These are phyloP conservation scores for Candida manassasensis DNA, from an alignment of 805 yeast species.

Conservation along the genomic window DNA sequence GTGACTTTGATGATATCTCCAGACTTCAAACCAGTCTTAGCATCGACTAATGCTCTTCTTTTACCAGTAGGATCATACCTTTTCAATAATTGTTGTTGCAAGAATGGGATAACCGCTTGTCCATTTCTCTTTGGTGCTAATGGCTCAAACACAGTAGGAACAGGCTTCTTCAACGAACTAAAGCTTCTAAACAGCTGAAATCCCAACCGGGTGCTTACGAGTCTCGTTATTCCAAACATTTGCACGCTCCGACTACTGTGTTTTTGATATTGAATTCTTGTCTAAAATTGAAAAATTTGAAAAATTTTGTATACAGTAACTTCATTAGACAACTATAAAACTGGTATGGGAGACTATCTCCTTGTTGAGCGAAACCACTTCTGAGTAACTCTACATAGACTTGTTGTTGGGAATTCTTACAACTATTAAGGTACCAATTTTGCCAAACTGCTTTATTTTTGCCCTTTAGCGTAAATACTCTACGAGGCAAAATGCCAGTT, in stretches of 20 bases:
- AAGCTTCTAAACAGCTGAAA: slow-evolving; percentile 15
- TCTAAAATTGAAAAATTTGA: neutral
- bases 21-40: slow-evolving; percentile 47
- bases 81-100: slow-evolving; percentile 47
- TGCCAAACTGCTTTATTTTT: too few species aligned
- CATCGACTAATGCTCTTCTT: slow-evolving; percentile 29
- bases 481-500: too few species aligned
- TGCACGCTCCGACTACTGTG: too few species aligned
- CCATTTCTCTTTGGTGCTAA: slow-evolving; percentile 48
- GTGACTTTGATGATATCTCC: slow-evolving; percentile 81
- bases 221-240: slow-evolving; percentile 3
- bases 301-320: neutral
- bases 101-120: slow-evolving; percentile 36
- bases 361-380: too few species aligned
- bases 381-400: too few species aligned
- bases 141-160: slow-evolving; percentile 46
- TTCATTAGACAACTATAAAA: too few species aligned
- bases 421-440: too few species aligned
- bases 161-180: slow-evolving; percentile 12
- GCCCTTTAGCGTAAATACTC: too few species aligned
- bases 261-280: too few species aligned
- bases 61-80: slow-evolving; percentile 68
- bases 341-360: too few species aligned
- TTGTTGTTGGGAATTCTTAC: too few species aligned
- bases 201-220: slow-evolving; percentile 1